These are phyloP conservation scores for Fusarium vanettenii DNA, from an alignment of 2,329 filamentous ascomycete species.

Conservation along the genomic window DNA sequence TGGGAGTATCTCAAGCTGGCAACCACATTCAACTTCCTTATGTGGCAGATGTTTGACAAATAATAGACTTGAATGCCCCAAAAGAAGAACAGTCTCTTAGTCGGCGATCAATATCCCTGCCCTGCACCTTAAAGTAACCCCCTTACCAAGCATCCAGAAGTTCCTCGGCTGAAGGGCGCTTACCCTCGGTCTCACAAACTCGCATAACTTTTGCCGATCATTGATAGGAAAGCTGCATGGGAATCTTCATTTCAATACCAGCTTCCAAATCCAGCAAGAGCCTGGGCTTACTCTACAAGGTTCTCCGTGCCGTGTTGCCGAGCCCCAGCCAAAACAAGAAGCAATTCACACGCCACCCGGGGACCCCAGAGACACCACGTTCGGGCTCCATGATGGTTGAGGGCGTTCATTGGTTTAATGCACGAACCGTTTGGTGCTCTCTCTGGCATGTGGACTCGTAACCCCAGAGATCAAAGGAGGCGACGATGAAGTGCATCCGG, in stretches of 20 bases:
- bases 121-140: neutral
- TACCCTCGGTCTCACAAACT: neutral
- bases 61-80: neutral
- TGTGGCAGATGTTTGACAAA: neutral
- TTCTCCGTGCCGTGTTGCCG: neutral
- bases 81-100: neutral
- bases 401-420: conserved; percentile 16
- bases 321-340: neutral
- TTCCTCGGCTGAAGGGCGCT: neutral
- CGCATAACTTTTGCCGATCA: neutral
- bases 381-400: neutral
- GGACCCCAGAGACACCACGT: neutral
- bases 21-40: neutral
- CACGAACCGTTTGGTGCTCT: neutral
- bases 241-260: neutral
- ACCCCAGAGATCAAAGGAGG: neutral
- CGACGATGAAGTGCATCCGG: neutral
- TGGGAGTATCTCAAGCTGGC: neutral
- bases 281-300: neutral
- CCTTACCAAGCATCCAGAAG: neutral
- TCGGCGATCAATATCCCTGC: neutral
- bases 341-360: neutral
- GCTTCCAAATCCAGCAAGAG: neutral
- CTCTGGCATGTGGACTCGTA: neutral
- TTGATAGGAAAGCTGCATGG: neutral